Conservation (phyloP, 441 rosid species). For the Gossypium laxum region DNA sequence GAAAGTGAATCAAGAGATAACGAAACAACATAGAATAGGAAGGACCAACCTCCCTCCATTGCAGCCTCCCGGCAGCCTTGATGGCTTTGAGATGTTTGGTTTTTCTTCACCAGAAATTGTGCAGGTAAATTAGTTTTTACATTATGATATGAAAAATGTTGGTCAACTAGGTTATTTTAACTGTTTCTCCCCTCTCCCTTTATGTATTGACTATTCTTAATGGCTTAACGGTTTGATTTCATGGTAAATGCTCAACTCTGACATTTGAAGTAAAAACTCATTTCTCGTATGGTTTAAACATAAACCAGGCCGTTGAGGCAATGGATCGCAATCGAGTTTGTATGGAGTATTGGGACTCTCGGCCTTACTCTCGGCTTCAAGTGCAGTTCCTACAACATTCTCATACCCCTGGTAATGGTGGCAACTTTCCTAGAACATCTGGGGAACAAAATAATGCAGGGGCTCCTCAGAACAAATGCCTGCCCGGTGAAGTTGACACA, state of each 20-base stretch:
- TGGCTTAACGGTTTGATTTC: not conserved
- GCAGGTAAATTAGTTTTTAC: constrained; percentile 47
- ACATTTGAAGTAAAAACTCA: constrained; percentile 2
- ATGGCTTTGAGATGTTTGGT: constrained; percentile 94
- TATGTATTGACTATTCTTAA: not conserved
- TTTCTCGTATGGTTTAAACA: not conserved
- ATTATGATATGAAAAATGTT: not conserved
- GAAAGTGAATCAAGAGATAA: constrained; percentile 82
- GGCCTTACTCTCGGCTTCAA: constrained; percentile 84
- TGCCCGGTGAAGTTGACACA: constrained; percentile 29
- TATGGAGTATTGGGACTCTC: constrained; percentile 78
- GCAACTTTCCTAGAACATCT: constrained; percentile 17
- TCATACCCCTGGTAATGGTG: constrained; percentile 23
- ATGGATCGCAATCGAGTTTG: constrained; percentile 76
- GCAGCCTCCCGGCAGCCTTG: constrained; percentile 95
- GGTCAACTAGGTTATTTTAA: not conserved
- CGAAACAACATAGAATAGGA: constrained; percentile 72
- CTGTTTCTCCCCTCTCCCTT: not conserved
- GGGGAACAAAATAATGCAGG: constrained; percentile 21
- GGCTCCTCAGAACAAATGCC: constrained; percentile 18
- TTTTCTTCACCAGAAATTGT: constrained; percentile 86
- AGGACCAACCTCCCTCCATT: constrained; percentile 70
- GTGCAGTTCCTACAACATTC: constrained; percentile 54
- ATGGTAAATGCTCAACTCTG: not conserved
- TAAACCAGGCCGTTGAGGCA: constrained; percentile 74